Base-by-base conservation (phyloP, 2,329 filamentous ascomycete genomes). In the Pseudogymnoascus sp. region DNA sequence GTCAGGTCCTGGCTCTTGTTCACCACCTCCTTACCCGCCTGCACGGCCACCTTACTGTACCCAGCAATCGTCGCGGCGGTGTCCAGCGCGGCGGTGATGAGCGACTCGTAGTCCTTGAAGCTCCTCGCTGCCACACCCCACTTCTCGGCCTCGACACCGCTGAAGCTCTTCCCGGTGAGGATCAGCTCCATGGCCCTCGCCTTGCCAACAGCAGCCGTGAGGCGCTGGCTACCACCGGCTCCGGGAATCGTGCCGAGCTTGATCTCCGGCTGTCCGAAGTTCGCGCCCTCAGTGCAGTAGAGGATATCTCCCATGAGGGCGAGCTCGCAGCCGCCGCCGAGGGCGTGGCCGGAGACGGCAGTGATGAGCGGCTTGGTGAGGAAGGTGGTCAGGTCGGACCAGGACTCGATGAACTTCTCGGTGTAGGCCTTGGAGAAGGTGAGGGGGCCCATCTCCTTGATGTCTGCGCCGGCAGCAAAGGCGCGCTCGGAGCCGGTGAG, bases 231-330 rank as follows among this genome's bases (percentile, higher is more conserved):
- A 6, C 95, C 95, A 29, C 95, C 95, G 0, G 90, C 95, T 3
- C 95, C 95, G 0, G 95, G 95, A 63, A 97, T 91, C 1, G 89
- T 89, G 26, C 95, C 95, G 2, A 99, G 82, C 79, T 96, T 97
- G 79, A 99, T 91, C 80, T 99, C 95, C 0, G 95, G 95, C 78
- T 97, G 95, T 11, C 95, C 95, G 74, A 99, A 97, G 71, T 91
- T 96, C 68, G 95, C 93, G 15, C 77, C 85, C 60, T 88, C 82
- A 1, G 90, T 93, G 78, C 90, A 95, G 81, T 97, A 97, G 65
- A 99, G 78, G 69, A 97, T 88, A 75, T 99, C 95, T 72, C 89
- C 91, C 95, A 97, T 99, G 82, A 99, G 89, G 60, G 95, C 93
- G 13, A 99, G 84, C 80, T 99, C 95, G 75, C 95, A 99, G 56